These are phyloP conservation scores for Solanum pinnatisectum DNA, from an alignment of 257 asterid species.

Conservation along the genomic window DNA sequence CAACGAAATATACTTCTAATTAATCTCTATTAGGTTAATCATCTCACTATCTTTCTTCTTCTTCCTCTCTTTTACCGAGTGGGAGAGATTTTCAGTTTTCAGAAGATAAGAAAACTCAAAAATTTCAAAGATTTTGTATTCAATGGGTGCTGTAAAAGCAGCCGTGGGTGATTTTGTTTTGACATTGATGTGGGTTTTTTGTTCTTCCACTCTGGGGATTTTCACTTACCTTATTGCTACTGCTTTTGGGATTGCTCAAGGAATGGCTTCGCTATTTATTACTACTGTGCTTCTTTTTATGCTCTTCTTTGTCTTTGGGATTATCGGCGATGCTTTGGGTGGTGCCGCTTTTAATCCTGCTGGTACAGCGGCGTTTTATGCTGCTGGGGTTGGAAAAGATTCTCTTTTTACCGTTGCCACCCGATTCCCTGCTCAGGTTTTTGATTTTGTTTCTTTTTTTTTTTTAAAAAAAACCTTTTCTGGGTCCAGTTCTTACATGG, in stretches of 20 bases:
- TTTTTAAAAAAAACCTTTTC: not conserved
- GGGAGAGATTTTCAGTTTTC: not conserved
- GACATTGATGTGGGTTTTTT: slow-evolving; percentile 37
- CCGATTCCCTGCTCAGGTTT: slow-evolving; percentile 50
- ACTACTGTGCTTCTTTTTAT: slow-evolving; percentile 44
- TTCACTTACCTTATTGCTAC: slow-evolving; percentile 40
- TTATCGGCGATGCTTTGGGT: slow-evolving; percentile 56
- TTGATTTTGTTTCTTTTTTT: not conserved
- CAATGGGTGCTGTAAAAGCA: slow-evolving; percentile 25
- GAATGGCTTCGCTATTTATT: slow-evolving; percentile 36
- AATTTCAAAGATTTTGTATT: not conserved
- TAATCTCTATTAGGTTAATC: not conserved
- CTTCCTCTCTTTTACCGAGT: not conserved
- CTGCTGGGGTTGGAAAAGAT: slow-evolving; percentile 55
- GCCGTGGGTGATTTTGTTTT: slow-evolving; percentile 29
- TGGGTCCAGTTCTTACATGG: not conserved
- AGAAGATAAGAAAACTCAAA: not conserved
- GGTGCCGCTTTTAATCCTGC: slow-evolving; percentile 92
- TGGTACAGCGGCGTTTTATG: slow-evolving; percentile 70
- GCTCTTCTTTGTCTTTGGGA: slow-evolving; percentile 55
- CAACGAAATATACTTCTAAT: not conserved
- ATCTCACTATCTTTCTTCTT: not conserved
- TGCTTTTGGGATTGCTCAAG: slow-evolving; percentile 38
- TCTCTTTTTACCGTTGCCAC: slow-evolving; percentile 61
- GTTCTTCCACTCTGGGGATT: slow-evolving; percentile 34